These are phyloP conservation scores for Globisporangium nunn DNA, from an alignment of 352 stramenopile species.

Conservation along the genomic window DNA sequence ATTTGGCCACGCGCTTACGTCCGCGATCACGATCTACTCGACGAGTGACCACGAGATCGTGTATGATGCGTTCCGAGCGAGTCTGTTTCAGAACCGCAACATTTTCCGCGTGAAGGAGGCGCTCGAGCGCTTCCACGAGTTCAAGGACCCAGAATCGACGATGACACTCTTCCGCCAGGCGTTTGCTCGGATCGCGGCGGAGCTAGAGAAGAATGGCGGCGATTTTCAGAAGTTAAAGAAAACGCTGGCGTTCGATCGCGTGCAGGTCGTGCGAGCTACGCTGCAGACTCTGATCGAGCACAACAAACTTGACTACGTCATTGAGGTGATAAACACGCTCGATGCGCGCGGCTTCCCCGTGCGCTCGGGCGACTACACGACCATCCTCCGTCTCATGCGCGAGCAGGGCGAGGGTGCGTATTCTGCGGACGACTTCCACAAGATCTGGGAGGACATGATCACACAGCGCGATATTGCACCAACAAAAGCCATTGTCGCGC, in stretches of 20 bases:
- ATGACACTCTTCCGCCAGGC: constrained; percentile 28
- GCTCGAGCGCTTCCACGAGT: constrained; percentile 33
- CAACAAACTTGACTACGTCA: constrained; percentile 22
- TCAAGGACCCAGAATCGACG: constrained; percentile 26
- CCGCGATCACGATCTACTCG: constrained; percentile 20
- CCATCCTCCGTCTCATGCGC: constrained; percentile 35
- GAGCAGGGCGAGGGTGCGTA: constrained; percentile 16
- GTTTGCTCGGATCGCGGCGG: constrained; percentile 21
- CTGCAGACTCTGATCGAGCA: constrained; percentile 28
- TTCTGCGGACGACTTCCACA: constrained; percentile 25
- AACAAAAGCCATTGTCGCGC: constrained; percentile 25
- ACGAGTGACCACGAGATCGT: constrained; percentile 23
- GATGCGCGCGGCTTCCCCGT: constrained; percentile 23
- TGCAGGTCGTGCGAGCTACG: constrained; percentile 14
- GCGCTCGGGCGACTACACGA: constrained; percentile 26
- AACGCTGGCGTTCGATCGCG: constrained; percentile 9
- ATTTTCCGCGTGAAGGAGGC: constrained; percentile 40
- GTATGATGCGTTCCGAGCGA: constrained; percentile 36
- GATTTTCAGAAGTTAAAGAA: constrained; percentile 4
- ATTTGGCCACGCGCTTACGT: constrained; percentile 24
- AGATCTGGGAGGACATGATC: constrained; percentile 37
- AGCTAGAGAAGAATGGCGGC: constrained; percentile 13
- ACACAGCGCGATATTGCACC: constrained; percentile 19
- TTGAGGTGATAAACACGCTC: constrained; percentile 27
- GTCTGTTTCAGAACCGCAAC: constrained; percentile 29